Evolutionary conservation across 2,329 filamentous ascomycete genomes (phyloP).

Genomic region (Coccinonectria pachysandricola): DNA sequence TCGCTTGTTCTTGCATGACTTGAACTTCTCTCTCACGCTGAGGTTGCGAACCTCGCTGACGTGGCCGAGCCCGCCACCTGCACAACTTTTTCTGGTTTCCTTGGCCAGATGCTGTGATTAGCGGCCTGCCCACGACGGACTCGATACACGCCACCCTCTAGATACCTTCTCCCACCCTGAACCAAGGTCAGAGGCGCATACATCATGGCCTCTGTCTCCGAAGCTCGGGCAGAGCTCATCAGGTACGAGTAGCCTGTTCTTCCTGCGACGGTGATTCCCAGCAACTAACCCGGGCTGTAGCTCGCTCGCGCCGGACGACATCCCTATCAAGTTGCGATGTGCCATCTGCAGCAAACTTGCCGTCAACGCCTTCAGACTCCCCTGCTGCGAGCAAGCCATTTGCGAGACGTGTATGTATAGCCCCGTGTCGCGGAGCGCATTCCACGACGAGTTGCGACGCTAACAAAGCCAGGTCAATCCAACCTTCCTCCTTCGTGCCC

Average conservation of each 20-base stretch:
- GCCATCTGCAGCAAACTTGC: slow-evolving; percentile 87
- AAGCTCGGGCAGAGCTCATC: slow-evolving; percentile 49
- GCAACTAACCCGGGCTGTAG: slow-evolving; percentile 34
- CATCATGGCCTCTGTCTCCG: slow-evolving; percentile 30
- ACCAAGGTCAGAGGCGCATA: no score
- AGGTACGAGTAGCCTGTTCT: slow-evolving; percentile 29
- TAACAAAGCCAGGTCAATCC: slow-evolving; percentile 59
- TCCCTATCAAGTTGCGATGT: slow-evolving; percentile 94
- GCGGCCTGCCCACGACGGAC: no score
- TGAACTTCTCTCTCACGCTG: slow-evolving; percentile 2
- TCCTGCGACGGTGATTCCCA: slow-evolving; percentile 1
- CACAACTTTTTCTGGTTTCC: no score
- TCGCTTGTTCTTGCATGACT: slow-evolving; percentile 5
- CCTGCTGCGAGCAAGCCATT: slow-evolving; percentile 92
- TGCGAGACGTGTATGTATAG: slow-evolving; percentile 65
- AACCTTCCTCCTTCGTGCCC: slow-evolving; percentile 73
- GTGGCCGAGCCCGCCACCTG: slow-evolving; percentile 4
- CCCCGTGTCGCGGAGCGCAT: neutral
- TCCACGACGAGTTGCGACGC: neutral
- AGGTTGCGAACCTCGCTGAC: slow-evolving; percentile 4
- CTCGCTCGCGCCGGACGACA: slow-evolving; percentile 68
- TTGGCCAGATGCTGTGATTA: no score
- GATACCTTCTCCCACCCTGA: no score
- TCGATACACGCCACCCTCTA: no score
- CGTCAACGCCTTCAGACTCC: slow-evolving; percentile 79